Percentiles rank a stretch among this genome's conserved stretches.
Conservation (phyloP, 2,329 filamentous ascomycete species). For the Aspergillus fischeri region DNA sequence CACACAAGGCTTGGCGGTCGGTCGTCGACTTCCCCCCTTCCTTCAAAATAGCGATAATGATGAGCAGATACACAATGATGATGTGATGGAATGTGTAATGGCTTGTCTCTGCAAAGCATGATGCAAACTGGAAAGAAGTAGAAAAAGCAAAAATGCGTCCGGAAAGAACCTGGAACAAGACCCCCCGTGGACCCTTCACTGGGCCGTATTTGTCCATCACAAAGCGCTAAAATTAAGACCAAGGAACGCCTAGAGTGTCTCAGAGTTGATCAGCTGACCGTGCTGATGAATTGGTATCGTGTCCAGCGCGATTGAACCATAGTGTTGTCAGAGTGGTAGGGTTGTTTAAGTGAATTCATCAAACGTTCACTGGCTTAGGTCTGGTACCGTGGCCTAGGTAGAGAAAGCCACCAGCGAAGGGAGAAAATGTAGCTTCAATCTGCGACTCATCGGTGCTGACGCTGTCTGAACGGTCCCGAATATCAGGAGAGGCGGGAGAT, state of each 20-base stretch:
- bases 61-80: background rate
- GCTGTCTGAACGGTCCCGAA: conserved; percentile 25
- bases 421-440: conserved; percentile 3
- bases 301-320: conserved; percentile 16
- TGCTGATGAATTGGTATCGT: conserved; percentile 9
- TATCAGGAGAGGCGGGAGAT: conserved; percentile 8
- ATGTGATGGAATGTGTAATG: background rate
- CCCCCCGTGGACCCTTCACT: background rate
- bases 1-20: conserved; percentile 16
- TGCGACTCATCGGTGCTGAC: conserved; percentile 7
- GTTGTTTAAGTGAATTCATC: background rate
- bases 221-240: conserved; percentile 1
- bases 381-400: conserved; percentile 23
- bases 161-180: background rate
- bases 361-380: background rate
- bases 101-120: background rate
- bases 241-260: conserved; percentile 1
- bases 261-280: background rate
- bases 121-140: background rate
- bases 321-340: background rate
- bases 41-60: background rate
- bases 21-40: conserved; percentile 9
- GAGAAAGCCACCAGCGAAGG: conserved; percentile 23
- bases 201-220: background rate
- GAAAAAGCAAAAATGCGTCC: background rate